Evolutionary conservation across 73 alveolate species (phyloP).

Genomic region (Paramecium primaurelia): DNA sequence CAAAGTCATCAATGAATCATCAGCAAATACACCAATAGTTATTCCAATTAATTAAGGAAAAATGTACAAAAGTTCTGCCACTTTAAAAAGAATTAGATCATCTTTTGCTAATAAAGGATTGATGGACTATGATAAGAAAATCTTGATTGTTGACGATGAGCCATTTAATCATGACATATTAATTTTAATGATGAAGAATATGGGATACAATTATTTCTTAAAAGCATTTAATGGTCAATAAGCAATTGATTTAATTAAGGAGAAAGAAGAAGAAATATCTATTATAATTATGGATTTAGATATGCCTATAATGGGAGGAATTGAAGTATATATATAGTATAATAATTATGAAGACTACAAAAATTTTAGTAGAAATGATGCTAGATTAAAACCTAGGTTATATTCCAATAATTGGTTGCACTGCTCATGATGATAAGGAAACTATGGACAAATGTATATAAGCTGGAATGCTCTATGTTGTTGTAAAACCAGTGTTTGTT

Average conservation of each 20-base stretch:
- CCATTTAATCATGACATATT: constrained; percentile 23
- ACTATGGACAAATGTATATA: neutral
- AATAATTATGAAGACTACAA: neutral
- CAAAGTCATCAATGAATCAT: neutral
- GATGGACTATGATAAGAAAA: neutral
- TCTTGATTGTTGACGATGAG: constrained; percentile 32
- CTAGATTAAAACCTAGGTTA: neutral
- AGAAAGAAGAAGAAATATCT: neutral
- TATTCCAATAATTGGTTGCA: constrained; percentile 32
- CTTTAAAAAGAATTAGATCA: neutral
- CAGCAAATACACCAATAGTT: neutral
- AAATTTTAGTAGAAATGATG: constrained; percentile 1
- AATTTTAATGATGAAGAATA: neutral
- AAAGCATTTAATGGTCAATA: constrained; percentile 28
- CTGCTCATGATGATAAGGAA: constrained; percentile 34
- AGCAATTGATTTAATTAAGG: neutral
- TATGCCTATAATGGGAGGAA: constrained; percentile 43
- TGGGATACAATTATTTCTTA: neutral
- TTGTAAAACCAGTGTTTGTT: neutral
- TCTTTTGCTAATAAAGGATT: neutral
- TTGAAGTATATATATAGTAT: neutral
- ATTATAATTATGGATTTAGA: constrained; percentile 18
- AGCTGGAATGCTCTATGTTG: constrained; percentile 22
- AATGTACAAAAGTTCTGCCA: neutral
- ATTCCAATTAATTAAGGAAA: neutral